A percentile compares a stretch with the other conserved stretches of the same genome.
Evolutionary conservation across 345 rosid genomes (phyloP).

Genomic region (Syzygium aqueum): DNA sequence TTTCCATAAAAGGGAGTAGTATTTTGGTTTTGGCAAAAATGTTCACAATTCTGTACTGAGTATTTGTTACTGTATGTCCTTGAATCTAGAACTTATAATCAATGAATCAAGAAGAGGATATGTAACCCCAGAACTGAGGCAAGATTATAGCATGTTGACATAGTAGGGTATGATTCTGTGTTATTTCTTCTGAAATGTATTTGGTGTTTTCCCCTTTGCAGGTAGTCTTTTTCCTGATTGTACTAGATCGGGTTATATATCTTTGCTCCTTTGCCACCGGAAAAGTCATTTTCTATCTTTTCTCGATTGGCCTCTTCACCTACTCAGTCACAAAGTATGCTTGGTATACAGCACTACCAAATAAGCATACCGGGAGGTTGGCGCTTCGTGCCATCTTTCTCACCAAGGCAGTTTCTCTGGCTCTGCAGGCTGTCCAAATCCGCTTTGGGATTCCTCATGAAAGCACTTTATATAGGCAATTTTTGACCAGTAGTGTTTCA

Average conservation of each 20-base stretch:
- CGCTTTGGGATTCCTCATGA: constrained; percentile 31
- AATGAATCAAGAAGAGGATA: neutral
- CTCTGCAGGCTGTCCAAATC: constrained; percentile 34
- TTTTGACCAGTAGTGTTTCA: constrained; percentile 25
- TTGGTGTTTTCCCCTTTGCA: constrained; percentile 10
- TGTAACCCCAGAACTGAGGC: neutral
- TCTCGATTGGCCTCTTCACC: constrained; percentile 26
- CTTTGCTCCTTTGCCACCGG: constrained; percentile 39
- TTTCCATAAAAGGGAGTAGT: neutral
- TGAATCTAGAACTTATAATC: neutral
- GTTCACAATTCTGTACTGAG: neutral
- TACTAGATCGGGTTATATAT: constrained; percentile 33
- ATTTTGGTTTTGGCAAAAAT: neutral
- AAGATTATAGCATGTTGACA: neutral
- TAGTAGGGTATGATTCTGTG: neutral
- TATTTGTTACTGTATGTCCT: neutral
- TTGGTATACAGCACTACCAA: constrained; percentile 19
- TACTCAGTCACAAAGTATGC: constrained; percentile 28
- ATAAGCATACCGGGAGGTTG: constrained; percentile 19
- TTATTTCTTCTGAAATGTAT: neutral
- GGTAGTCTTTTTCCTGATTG: constrained; percentile 41
- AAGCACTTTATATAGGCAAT: constrained; percentile 31
- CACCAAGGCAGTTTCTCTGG: constrained; percentile 29
- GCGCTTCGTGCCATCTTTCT: constrained; percentile 38
- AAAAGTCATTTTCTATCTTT: constrained; percentile 28